Evolutionary conservation across 805 yeast species (phyloP).

Genomic region (Ogataea thermomethanolica): DNA sequence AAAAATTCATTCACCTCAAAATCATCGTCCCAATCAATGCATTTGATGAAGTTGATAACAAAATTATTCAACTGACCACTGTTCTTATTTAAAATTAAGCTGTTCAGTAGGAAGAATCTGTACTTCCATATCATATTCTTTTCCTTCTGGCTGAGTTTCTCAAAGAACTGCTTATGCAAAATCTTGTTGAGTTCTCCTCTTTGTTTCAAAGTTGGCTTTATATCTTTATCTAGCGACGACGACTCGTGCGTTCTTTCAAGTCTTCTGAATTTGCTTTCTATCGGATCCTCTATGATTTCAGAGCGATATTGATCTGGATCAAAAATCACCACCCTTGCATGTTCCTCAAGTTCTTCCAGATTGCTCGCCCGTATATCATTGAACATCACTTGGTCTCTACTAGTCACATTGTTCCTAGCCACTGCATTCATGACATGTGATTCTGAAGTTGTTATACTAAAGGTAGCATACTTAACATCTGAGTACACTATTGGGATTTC

Average conservation of each 20-base stretch:
- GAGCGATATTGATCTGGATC: conserved; percentile 61
- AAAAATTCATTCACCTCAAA: conserved; percentile 76
- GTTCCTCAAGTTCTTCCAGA: conserved; percentile 8
- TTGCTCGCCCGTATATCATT: conserved; percentile 28
- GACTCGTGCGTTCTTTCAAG: conserved; percentile 80
- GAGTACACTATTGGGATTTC: conserved; percentile 71
- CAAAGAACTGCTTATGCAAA: conserved; percentile 76
- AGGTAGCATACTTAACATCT: conserved; percentile 45
- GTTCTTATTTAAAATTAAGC: conserved; percentile 35
- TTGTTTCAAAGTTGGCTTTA: conserved; percentile 82
- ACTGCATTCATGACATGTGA: conserved; percentile 21
- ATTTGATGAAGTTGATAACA: conserved; percentile 67
- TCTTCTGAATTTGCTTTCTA: conserved; percentile 81
- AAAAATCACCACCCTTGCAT: conserved; percentile 38
- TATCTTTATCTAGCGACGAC: conserved; percentile 72
- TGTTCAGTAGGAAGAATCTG: conserved; percentile 72
- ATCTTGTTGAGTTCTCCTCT: conserved; percentile 71
- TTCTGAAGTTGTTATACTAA: conserved; percentile 27
- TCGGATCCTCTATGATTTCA: conserved; percentile 61
- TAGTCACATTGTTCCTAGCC: conserved; percentile 16
- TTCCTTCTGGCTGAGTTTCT: conserved; percentile 75
- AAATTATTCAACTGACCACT: conserved; percentile 35
- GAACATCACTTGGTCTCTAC: conserved; percentile 17
- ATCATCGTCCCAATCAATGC: conserved; percentile 85
- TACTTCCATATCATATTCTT: conserved; percentile 89